Conservation (phyloP, 306 rosid species). For the Vigna nakashimae region DNA sequence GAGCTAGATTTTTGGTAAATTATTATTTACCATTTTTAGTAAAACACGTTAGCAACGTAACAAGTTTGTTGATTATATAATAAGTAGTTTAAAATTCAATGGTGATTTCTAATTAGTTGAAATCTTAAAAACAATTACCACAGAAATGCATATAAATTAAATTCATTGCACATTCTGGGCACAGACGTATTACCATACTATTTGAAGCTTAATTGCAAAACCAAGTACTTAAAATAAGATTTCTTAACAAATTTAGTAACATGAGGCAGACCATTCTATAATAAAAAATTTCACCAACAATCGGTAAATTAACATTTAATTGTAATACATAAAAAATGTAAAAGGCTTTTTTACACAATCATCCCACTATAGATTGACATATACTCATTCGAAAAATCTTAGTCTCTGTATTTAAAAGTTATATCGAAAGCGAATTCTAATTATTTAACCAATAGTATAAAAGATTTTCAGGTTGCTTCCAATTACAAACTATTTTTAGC, state of each 20-base stretch:
- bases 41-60: no score
- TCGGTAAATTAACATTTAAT: neutral
- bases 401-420: neutral
- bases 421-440: no score
- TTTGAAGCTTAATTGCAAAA: conserved; percentile 7
- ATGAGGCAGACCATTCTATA: neutral
- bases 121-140: neutral
- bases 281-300: neutral
- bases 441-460: no score
- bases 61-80: no score
- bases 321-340: neutral
- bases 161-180: neutral
- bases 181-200: neutral
- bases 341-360: neutral
- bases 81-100: no score
- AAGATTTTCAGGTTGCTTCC: no score
- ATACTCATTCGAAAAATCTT: neutral
- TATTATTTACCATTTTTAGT: neutral
- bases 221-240: neutral
- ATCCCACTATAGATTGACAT: neutral
- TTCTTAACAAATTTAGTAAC: neutral
- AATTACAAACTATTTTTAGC: neutral
- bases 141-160: neutral
- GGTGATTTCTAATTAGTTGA: no score
- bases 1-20: neutral